Conservation (phyloP, 2,329 filamentous ascomycete genomes). For the Diaporthe sp. region DNA sequence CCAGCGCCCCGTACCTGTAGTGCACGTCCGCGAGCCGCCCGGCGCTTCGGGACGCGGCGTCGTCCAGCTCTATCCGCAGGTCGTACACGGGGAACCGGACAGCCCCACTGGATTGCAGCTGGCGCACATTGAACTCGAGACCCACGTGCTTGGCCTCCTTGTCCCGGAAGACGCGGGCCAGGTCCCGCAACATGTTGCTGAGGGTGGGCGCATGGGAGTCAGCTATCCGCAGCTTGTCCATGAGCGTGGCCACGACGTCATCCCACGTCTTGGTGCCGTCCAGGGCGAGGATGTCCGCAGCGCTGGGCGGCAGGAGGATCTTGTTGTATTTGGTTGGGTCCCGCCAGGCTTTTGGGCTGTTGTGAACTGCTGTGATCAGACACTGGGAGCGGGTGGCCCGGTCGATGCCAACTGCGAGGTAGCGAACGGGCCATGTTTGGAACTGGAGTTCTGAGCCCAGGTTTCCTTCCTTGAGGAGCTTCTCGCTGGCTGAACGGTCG, state of each 20-base stretch:
- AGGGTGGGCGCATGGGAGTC: conserved; percentile 50
- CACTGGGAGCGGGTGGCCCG: conserved; percentile 73
- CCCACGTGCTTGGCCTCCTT: conserved; percentile 64
- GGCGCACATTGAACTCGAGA: conserved; percentile 50
- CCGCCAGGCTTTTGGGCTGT: not conserved
- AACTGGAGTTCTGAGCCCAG: conserved; percentile 54
- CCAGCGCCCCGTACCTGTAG: conserved; percentile 49
- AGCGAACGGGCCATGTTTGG: conserved; percentile 56
- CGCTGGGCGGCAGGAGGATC: conserved; percentile 48
- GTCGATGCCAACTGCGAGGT: conserved; percentile 76
- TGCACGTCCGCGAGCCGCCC: conserved; percentile 59
- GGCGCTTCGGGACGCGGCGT: conserved; percentile 54
- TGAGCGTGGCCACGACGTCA: conserved; percentile 47
- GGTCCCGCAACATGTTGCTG: conserved; percentile 62
- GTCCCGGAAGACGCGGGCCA: conserved; percentile 65
- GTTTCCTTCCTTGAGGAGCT: conserved; percentile 68
- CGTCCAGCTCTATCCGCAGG: conserved; percentile 58
- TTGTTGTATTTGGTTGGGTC: conserved; percentile 65
- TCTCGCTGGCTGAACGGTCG: conserved; percentile 47
- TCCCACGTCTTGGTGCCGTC: not conserved
- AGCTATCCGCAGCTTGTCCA: conserved; percentile 67
- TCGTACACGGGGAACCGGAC: not conserved
- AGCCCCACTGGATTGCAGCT: conserved; percentile 43
- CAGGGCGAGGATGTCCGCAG: conserved; percentile 47
- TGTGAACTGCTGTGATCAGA: conserved; percentile 58